Evolutionary conservation across 805 yeast genomes (phyloP).

Genomic region (Schwanniomyces pseudopolymorphus): DNA sequence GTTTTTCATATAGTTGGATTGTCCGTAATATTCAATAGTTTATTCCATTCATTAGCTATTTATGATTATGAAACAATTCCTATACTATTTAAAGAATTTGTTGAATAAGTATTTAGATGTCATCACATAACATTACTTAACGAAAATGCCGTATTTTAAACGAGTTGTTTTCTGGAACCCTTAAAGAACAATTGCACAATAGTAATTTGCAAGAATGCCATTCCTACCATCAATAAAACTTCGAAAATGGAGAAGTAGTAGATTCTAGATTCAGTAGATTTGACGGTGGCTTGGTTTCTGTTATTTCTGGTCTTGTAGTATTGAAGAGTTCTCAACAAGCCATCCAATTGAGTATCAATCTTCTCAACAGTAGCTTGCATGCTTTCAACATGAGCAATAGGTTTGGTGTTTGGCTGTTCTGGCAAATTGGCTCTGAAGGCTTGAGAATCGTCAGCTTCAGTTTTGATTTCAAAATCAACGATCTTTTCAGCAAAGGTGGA

Average conservation of each 20-base stretch:
- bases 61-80: not conserved
- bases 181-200: slow-evolving; percentile 71
- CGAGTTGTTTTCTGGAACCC: slow-evolving; percentile 67
- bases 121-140: not conserved
- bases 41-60: not conserved
- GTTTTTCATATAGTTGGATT: no score
- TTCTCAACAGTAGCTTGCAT: slow-evolving; percentile 54
- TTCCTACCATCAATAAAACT: slow-evolving; percentile 68
- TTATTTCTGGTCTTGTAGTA: slow-evolving; percentile 88
- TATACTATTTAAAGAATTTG: not conserved
- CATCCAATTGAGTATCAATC: slow-evolving; percentile 60
- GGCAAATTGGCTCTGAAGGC: slow-evolving; percentile 65
- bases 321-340: slow-evolving; percentile 59
- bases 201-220: slow-evolving; percentile 68
- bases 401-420: slow-evolving; percentile 45
- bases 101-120: not conserved
- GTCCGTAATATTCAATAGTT: no score
- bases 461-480: slow-evolving; percentile 76
- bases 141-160: slow-evolving; percentile 24
- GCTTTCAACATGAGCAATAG: slow-evolving; percentile 51
- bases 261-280: slow-evolving; percentile 73
- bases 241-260: slow-evolving; percentile 74
- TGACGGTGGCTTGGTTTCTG: slow-evolving; percentile 87
- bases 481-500: slow-evolving; percentile 79
- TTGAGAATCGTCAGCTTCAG: slow-evolving; percentile 39